These are phyloP conservation scores for Cryptosporidium sp. DNA, from an alignment of 169 alveolate species.

Conservation along the genomic window DNA sequence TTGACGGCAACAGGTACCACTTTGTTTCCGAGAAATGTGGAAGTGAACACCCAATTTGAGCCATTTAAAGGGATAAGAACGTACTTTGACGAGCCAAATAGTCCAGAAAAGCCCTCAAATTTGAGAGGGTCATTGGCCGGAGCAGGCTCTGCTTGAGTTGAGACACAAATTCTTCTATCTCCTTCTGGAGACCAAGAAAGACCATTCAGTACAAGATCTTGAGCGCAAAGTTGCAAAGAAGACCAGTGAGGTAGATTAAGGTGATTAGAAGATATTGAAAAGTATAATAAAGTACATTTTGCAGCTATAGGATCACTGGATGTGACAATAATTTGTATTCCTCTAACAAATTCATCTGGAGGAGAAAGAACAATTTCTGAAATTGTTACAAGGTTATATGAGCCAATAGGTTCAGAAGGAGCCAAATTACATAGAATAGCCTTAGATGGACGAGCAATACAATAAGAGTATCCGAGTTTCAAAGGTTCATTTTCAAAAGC, in stretches of 20 bases:
- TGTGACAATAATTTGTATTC: not conserved
- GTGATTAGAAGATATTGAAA: conserved; percentile 3
- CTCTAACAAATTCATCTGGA: conserved; percentile 59
- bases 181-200: conserved; percentile 12
- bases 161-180: conserved; percentile 56
- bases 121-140: conserved; percentile 25
- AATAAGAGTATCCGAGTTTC: conserved; percentile 39
- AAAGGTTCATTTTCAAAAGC: conserved; percentile 67
- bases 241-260: conserved; percentile 40
- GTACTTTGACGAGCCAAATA: conserved; percentile 19
- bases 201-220: conserved; percentile 23
- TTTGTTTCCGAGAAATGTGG: conserved; percentile 20
- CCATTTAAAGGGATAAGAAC: conserved; percentile 24
- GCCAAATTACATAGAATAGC: conserved; percentile 14
- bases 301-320: not conserved
- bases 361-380: conserved; percentile 27
- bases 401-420: not conserved
- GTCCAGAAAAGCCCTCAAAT: conserved; percentile 53
- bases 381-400: not conserved
- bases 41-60: conserved; percentile 47
- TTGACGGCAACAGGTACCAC: conserved; percentile 31
- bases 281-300: conserved; percentile 41
- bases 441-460: conserved; percentile 61
- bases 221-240: conserved; percentile 56
- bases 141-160: conserved; percentile 20